Percentiles rank a stretch among this genome's conserved stretches.
Evolutionary conservation across 2,329 filamentous ascomycete genomes (phyloP).

Genomic region (Zalaria obscura): DNA sequence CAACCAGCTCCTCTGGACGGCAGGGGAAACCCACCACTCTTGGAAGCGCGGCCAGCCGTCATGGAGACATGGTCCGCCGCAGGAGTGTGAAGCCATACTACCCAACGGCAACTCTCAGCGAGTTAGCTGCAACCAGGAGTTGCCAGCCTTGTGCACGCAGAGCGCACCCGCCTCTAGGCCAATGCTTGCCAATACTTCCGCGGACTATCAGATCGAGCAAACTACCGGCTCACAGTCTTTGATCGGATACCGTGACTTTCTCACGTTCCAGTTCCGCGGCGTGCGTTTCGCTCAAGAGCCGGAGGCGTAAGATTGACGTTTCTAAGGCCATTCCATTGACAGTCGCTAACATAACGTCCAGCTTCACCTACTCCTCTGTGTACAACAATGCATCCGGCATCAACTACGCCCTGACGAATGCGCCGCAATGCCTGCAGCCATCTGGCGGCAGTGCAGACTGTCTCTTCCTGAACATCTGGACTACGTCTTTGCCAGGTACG

Average conservation of each 20-base stretch:
- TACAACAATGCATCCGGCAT: conserved; percentile 6
- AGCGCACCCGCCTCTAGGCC: conserved; percentile 10
- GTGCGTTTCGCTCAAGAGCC: conserved; percentile 10
- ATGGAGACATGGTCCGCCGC: neutral
- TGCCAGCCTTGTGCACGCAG: conserved; percentile 11
- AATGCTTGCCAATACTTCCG: conserved; percentile 7
- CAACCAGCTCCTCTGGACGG: conserved; percentile 9
- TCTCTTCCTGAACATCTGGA: conserved; percentile 27
- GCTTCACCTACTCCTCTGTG: conserved; percentile 8
- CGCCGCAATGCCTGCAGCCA: conserved; percentile 8
- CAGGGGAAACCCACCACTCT: neutral
- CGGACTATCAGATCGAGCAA: conserved; percentile 8
- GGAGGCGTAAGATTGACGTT: neutral
- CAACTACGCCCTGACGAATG: conserved; percentile 7
- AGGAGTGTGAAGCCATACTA: conserved; percentile 3
- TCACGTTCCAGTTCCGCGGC: conserved; percentile 9
- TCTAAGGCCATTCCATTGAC: too few relatives aligned
- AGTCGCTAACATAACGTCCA: neutral
- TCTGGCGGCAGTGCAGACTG: conserved; percentile 16
- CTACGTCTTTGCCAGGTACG: conserved; percentile 16
- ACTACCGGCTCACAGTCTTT: conserved; percentile 8
- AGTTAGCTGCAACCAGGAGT: conserved; percentile 2
- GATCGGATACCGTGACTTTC: conserved; percentile 9
- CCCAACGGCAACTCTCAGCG: neutral
- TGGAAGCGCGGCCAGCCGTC: neutral